A percentile compares a stretch with the other conserved stretches of the same genome.
Conservation (phyloP, 495 filamentous ascomycete genomes). For the Aspergillus sparsus region DNA sequence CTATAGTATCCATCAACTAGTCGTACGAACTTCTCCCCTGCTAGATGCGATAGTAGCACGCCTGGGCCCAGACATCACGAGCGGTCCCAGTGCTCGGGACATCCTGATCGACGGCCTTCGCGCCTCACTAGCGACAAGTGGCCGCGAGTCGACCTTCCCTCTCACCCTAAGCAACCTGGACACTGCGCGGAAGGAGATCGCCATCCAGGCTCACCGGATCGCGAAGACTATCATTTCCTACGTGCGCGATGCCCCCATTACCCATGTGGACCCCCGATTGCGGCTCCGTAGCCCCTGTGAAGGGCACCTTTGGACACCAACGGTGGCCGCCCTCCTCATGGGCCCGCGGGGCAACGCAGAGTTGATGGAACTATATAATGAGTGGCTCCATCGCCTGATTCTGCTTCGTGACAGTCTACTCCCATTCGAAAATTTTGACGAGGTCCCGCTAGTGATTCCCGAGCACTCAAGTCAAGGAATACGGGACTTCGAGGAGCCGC, state of each 20-base stretch:
- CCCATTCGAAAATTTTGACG: slow-evolving; percentile 8
- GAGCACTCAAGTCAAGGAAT: not conserved
- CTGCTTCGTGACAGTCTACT: slow-evolving; percentile 13
- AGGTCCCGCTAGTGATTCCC: slow-evolving; percentile 10
- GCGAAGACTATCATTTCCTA: slow-evolving; percentile 8
- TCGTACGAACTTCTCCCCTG: slow-evolving; percentile 9
- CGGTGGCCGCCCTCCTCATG: slow-evolving; percentile 5
- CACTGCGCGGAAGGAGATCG: not conserved
- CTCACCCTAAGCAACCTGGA: slow-evolving; percentile 7
- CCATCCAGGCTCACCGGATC: slow-evolving; percentile 12
- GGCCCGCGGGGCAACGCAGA: slow-evolving; percentile 9
- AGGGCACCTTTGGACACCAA: slow-evolving; percentile 9
- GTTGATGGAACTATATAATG: slow-evolving; percentile 10
- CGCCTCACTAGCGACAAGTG: slow-evolving; percentile 4
- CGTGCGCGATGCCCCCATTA: slow-evolving; percentile 1
- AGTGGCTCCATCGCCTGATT: slow-evolving; percentile 12
- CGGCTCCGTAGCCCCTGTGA: slow-evolving; percentile 9
- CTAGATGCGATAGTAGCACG: slow-evolving; percentile 13
- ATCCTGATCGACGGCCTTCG: slow-evolving; percentile 10
- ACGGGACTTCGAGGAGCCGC: slow-evolving; percentile 11
- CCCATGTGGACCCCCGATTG: not conserved
- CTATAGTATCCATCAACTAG: slow-evolving; percentile 13
- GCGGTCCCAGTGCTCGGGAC: not conserved
- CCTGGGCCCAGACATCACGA: not conserved
- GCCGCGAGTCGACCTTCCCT: slow-evolving; percentile 11